Conservation (phyloP, 179 eudicot genomes). For the Corrigiola litoralis region DNA sequence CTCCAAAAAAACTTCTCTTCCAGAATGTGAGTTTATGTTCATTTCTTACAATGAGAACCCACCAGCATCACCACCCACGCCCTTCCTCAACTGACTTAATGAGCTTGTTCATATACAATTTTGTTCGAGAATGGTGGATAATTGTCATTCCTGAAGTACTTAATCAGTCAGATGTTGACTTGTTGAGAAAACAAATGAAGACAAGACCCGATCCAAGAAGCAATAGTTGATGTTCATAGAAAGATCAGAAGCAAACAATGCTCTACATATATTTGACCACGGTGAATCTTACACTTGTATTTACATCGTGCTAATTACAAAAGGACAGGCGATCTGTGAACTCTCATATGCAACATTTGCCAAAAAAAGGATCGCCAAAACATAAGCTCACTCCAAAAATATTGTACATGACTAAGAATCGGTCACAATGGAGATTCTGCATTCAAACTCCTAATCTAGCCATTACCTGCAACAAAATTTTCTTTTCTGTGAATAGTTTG, state of each 20-base stretch:
- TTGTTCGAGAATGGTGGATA: not conserved
- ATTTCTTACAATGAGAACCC: too few species aligned
- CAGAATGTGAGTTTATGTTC: too few species aligned
- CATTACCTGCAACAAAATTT: not conserved
- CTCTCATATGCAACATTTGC: not conserved
- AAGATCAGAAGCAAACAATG: not conserved
- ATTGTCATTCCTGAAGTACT: not conserved
- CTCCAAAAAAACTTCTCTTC: too few species aligned
- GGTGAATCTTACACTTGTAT: not conserved
- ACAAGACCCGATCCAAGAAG: not conserved
- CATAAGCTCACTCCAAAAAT: not conserved
- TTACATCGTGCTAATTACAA: not conserved
- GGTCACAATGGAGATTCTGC: not conserved
- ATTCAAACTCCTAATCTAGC: not conserved
- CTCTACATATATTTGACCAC: not conserved
- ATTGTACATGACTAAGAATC: not conserved
- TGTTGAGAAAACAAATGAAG: too few species aligned
- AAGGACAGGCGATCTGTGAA: not conserved
- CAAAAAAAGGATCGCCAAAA: not conserved
- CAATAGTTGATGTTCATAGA: not conserved
- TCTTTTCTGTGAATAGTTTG: not conserved
- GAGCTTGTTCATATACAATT: too few species aligned
- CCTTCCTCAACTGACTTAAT: too few species aligned
- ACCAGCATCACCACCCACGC: too few species aligned
- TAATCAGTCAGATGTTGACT: too few species aligned